Evolutionary conservation across 257 asterid species (phyloP).

Genomic region (Solanum commersonii): DNA sequence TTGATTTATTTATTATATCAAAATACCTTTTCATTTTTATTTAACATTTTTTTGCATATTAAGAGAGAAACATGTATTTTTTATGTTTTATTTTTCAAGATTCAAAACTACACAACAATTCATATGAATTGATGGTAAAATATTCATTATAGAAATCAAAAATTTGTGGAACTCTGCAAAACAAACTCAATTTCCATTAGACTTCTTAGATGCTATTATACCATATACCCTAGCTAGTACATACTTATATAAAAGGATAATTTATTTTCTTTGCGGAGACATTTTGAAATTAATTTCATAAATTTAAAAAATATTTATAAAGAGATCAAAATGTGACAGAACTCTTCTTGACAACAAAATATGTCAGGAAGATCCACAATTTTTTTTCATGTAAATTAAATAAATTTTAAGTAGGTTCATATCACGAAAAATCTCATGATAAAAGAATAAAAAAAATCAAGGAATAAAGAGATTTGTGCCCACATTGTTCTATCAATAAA

Average conservation of each 20-base stretch:
- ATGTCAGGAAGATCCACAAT: background rate
- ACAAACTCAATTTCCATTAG: background rate
- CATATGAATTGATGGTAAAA: background rate
- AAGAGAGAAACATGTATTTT: background rate
- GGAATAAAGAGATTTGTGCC: background rate
- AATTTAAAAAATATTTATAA: too few species aligned
- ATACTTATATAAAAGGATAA: background rate
- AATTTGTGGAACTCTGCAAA: background rate
- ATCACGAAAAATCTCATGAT: background rate
- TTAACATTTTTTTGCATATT: background rate
- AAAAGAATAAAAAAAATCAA: too few species aligned
- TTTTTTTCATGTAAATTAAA: too few species aligned
- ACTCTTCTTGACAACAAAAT: background rate
- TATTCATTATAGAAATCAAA: background rate
- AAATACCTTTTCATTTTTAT: too few species aligned
- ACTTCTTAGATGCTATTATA: background rate
- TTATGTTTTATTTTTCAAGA: background rate
- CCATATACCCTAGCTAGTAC: background rate
- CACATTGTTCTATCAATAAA: background rate
- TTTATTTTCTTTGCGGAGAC: background rate
- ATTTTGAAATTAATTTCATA: background rate
- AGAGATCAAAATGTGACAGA: background rate
- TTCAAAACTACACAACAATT: background rate
- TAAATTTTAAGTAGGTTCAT: background rate
- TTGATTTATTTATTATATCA: too few species aligned